Evolutionary conservation across 192 early-diverging fungal species (phyloP).

Genomic region (Coemansia biformis): DNA sequence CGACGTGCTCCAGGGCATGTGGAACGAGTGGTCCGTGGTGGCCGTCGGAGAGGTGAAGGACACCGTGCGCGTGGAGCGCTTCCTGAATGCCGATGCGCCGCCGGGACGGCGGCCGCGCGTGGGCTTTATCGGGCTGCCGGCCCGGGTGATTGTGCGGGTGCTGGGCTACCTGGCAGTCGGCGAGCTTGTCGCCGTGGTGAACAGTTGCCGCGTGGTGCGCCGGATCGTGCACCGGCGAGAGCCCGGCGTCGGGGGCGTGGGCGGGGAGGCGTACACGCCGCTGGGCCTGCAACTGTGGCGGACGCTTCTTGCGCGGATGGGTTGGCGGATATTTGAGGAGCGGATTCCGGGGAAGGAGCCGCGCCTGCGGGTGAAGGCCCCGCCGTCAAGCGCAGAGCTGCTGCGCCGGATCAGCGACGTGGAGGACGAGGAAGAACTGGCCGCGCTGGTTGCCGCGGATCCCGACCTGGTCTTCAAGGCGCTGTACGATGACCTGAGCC

Average conservation of each 20-base stretch:
- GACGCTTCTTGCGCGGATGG: constrained; percentile 28
- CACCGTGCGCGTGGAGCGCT: too few species aligned
- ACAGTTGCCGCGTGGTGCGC: constrained; percentile 42
- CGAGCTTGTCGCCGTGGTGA: constrained; percentile 19
- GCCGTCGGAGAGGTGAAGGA: neutral
- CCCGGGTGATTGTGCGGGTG: constrained; percentile 16
- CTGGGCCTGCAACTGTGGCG: constrained; percentile 35
- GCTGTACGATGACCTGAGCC: constrained; percentile 22
- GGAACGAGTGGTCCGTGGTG: constrained; percentile 10
- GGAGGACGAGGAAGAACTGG: constrained; percentile 15
- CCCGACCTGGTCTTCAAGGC: constrained; percentile 48
- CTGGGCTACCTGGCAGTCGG: constrained; percentile 22
- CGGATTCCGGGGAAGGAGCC: constrained; percentile 23
- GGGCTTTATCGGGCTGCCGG: constrained; percentile 20
- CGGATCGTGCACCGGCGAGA: constrained; percentile 21
- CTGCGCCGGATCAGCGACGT: constrained; percentile 28
- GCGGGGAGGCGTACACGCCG: constrained; percentile 25
- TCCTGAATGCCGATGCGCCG: too few species aligned
- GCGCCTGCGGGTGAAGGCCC: constrained; percentile 17
- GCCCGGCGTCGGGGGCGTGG: constrained; percentile 6
- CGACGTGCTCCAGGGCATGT: constrained; percentile 30
- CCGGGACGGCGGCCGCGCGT: too few species aligned
- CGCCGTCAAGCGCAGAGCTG: constrained; percentile 23
- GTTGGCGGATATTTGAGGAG: constrained; percentile 34
- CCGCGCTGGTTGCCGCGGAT: constrained; percentile 17